These are phyloP conservation scores for Colletotrichum costaricense DNA, from an alignment of 2,329 filamentous ascomycete species.

Conservation along the genomic window DNA sequence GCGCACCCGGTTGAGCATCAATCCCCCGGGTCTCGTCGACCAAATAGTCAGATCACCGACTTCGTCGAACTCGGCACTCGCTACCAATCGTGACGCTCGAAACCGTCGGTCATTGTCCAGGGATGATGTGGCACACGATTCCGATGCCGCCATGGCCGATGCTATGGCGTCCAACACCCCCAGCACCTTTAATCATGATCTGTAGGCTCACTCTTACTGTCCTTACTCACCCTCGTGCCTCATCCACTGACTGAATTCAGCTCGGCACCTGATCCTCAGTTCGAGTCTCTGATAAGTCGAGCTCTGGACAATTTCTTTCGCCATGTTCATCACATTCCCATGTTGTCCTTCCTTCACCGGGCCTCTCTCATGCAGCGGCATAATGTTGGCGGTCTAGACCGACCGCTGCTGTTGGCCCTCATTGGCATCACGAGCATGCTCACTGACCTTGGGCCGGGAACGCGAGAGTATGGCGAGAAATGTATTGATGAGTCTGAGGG, in stretches of 20 bases:
- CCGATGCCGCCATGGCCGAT: slow-evolving; percentile 39
- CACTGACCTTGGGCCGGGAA: slow-evolving; percentile 64
- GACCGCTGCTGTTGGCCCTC: slow-evolving; percentile 63
- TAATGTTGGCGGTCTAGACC: slow-evolving; percentile 66
- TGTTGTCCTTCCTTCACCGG: slow-evolving; percentile 69
- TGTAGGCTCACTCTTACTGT: slow-evolving; percentile 43
- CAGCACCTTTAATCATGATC: slow-evolving; percentile 46
- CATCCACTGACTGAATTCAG: slow-evolving; percentile 37
- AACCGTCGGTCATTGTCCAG: slow-evolving; percentile 23
- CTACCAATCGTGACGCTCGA: slow-evolving; percentile 16
- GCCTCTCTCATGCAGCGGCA: slow-evolving; percentile 71
- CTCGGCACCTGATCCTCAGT: slow-evolving; percentile 52
- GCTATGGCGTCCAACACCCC: slow-evolving; percentile 46
- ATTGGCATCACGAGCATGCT: slow-evolving; percentile 67
- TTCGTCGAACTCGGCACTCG: slow-evolving; percentile 13
- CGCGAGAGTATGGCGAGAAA: slow-evolving; percentile 62
- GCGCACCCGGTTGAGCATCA: slow-evolving; percentile 41
- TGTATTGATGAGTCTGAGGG: slow-evolving; percentile 67
- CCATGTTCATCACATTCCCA: slow-evolving; percentile 69
- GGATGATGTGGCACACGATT: slow-evolving; percentile 28
- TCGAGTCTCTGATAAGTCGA: slow-evolving; percentile 61
- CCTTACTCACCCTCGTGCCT: background rate
- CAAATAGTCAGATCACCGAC: slow-evolving; percentile 21
- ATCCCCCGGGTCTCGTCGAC: slow-evolving; percentile 19
- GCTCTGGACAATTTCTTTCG: slow-evolving; percentile 69